phyloP scores from a whole-genome alignment of 441 rosid species.

The Adansonia madagascariensis region DNA sequence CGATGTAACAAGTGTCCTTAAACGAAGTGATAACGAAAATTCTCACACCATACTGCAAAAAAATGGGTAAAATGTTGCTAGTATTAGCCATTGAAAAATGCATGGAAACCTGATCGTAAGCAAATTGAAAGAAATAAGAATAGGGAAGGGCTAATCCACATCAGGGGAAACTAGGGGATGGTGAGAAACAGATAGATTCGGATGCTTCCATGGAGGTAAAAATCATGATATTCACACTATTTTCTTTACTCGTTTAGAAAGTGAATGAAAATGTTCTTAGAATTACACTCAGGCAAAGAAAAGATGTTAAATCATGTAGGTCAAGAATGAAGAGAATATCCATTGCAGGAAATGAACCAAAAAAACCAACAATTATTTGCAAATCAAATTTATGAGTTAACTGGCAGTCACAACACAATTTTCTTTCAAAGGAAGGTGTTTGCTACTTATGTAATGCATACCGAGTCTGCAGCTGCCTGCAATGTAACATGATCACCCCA shows the following conservation, averaged over 20 bases:
- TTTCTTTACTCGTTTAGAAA: background rate
- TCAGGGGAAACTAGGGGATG: background rate
- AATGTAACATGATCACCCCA: constrained; percentile 66
- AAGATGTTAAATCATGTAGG: background rate
- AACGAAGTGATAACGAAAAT: constrained; percentile 51
- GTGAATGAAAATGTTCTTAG: background rate
- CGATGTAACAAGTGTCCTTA: constrained; percentile 53
- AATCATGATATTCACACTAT: constrained; percentile 13
- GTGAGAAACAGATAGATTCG: no score
- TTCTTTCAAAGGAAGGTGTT: background rate
- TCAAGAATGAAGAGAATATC: background rate
- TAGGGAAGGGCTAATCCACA: background rate
- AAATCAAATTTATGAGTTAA: background rate
- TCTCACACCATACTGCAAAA: constrained; percentile 40
- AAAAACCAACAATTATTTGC: background rate
- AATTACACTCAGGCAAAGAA: background rate
- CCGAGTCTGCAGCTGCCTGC: constrained; percentile 58
- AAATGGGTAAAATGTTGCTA: background rate
- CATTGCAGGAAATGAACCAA: background rate
- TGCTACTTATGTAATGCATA: constrained; percentile 24
- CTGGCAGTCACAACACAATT: constrained; percentile 1
- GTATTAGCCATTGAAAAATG: constrained; percentile 24
- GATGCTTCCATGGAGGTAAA: no score
- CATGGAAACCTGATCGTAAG: background rate
- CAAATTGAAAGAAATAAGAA: background rate